Base-by-base conservation (phyloP, 805 yeast species). In the Candida glaebosa region DNA sequence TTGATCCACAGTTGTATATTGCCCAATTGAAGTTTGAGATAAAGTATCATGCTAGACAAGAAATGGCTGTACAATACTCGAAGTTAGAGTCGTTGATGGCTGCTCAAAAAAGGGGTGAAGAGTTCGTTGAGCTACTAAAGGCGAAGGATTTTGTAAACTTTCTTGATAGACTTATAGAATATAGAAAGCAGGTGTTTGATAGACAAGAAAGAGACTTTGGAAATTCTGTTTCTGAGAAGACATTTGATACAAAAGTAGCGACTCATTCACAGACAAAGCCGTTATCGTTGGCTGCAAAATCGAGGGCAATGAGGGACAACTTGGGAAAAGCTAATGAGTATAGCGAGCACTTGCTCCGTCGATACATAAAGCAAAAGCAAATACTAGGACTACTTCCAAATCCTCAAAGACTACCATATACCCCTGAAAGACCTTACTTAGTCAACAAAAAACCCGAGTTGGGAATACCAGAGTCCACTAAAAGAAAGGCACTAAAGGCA, bases 341-440 rank as follows among this genome's bases (percentile, higher is more conserved):
- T n/a, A 19, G 28, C 18, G 14, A 14, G 38, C 40, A 51, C 20
- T n/a, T 62, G 3, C 44, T 64, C 17, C 51, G 63, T 12, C 51
- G 60, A 16, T 60, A 57, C 47, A 42, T 69, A 19, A 62, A 61
- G 42, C 38, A 42, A 14, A 51, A 56, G 18, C 73, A 67, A 41
- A 37, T 44, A 28, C 17, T 37, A 1, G 52, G 54, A 5, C 46
- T 49, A 37, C 34, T 68, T 2, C 71, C 70, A 2, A 56, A 57
- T 16, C 72, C 74, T 1, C 54, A 45, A 28, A 47, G 56, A 15
- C 47, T 68, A 12, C 65, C 69, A 5, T 59, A 58, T 33, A 56
- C 63, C 3, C 41, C 52, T 12, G 48, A 39, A 5, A 31, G n/a
- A 30, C 50, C 46, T 18, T 44, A 45, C 4, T 45, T 48, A 10